Evolutionary conservation across 2,329 filamentous ascomycete genomes (phyloP).

Genomic region (Fusarium proliferatum): DNA sequence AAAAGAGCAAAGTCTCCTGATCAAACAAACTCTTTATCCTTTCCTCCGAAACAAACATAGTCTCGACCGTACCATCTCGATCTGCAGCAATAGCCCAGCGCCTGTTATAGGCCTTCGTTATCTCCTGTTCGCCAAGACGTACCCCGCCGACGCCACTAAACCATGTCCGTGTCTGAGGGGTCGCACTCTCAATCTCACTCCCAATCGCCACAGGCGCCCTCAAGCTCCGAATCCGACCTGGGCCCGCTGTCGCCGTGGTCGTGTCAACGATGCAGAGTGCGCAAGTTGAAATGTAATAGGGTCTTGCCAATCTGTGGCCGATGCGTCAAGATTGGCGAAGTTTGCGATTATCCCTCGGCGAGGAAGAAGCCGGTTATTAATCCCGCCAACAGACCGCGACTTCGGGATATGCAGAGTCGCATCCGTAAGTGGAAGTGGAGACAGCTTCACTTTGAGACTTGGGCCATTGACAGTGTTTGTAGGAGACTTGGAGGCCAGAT

Average conservation of each 20-base stretch:
- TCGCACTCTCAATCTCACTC: constrained; percentile 15
- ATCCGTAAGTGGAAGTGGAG: constrained; percentile 8
- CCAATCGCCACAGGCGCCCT: constrained; percentile 17
- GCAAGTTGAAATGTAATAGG: constrained; percentile 30
- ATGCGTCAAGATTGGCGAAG: constrained; percentile 18
- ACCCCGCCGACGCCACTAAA: background rate
- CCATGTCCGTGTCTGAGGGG: constrained; percentile 18
- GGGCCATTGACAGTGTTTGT: background rate
- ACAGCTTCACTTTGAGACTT: accelerated
- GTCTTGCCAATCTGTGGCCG: constrained; percentile 8
- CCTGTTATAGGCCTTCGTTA: background rate
- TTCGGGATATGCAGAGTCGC: constrained; percentile 28
- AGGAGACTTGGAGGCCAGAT: constrained; percentile 53
- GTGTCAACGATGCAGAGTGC: constrained; percentile 17
- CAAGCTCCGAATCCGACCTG: constrained; percentile 14
- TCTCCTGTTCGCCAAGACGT: background rate
- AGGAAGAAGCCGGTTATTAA: constrained; percentile 26
- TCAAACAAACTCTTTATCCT: background rate
- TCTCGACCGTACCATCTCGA: background rate
- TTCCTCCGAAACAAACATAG: background rate
- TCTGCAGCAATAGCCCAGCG: background rate
- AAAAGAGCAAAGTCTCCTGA: background rate
- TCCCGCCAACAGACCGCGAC: constrained; percentile 10
- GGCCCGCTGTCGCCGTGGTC: constrained; percentile 18
- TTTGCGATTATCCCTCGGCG: constrained; percentile 21